A percentile compares a stretch with the other conserved stretches of the same genome.
Conservation (phyloP, 345 rosid genomes). For the Geranium rotundifolium region DNA sequence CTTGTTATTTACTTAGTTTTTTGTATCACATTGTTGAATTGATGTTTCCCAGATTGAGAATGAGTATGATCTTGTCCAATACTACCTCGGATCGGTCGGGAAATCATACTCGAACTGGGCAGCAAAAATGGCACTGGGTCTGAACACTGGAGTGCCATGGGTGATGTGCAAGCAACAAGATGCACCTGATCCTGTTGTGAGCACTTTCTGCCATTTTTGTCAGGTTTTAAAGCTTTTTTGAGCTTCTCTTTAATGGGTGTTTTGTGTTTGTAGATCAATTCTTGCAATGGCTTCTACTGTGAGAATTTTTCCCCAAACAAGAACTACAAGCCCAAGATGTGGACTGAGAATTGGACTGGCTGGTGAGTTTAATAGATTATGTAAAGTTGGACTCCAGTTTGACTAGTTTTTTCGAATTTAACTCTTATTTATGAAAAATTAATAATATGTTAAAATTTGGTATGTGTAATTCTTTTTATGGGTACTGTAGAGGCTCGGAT, state of each 20-base stretch:
- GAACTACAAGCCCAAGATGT: slow-evolving; percentile 30
- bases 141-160: slow-evolving; percentile 44
- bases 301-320: slow-evolving; percentile 30
- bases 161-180: slow-evolving; percentile 49
- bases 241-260: too few species aligned
- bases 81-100: slow-evolving; percentile 12
- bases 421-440: too few species aligned
- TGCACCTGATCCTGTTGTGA: slow-evolving; percentile 36
- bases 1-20: too few species aligned
- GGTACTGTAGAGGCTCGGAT: too few species aligned
- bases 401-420: too few species aligned
- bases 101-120: slow-evolving; percentile 33
- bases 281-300: slow-evolving; percentile 32
- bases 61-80: slow-evolving; percentile 15
- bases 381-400: too few species aligned
- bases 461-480: too few species aligned
- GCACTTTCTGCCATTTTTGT: background rate
- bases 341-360: slow-evolving; percentile 35
- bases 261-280: too few species aligned
- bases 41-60: slow-evolving; percentile 14
- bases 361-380: slow-evolving; percentile 8
- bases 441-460: too few species aligned
- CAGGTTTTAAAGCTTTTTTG: background rate
- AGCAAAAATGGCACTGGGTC: slow-evolving; percentile 34
- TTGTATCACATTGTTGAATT: too few species aligned